Evolutionary conservation across 768 basidiomycete genomes (phyloP), one percentile per base, ranked within the genome.

Genomic region (Stropharia rugosoannulata): DNA sequence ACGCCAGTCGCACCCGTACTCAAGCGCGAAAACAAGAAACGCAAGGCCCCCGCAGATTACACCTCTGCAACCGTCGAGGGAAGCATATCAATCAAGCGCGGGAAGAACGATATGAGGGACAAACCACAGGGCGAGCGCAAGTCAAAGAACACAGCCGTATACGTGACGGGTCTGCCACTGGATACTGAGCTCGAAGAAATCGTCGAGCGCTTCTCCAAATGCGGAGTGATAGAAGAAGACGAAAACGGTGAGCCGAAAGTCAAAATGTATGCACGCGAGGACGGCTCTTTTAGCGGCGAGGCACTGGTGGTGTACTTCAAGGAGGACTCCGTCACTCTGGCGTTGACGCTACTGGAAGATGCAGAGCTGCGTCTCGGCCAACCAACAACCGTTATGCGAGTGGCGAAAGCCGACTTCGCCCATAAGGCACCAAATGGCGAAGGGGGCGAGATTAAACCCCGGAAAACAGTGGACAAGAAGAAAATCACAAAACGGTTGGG

Each of bases 271-370:
- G 89, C 90, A 44, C 84, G 83, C 56, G 93, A 92, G 5, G 84
- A 91, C 57, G 95, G 95, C 35, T 67, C 80, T 22, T 97, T 98
- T 71, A 97, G 84, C 62, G 96, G 97, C 38, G 96, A 98, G 62
- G 96, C 95, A 2, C 73, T 98, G 60, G 87, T 99, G 55, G 94
- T 98, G 35, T 99, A 91, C 71, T 96, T 98, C 80, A 97, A 97
- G 70, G 94, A 96, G 68, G 95, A 94, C 57, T 93, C 90, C n/a
- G 97, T 98, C 16, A 72, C 75, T 3, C 77, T 98, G 51, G 96
- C 95, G 8, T 66, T 91, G 58, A 89, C 79, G 61, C 76, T 98
- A 51, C 75, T 98, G 57, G 95, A 98, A 68, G 96, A 98, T 56
- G 92, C 92, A 1, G 95, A 97, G 68, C 74, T 99, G 57, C 77